Base-by-base conservation (phyloP, 78 protist genomes). In the Isochrysis galbana region DNA sequence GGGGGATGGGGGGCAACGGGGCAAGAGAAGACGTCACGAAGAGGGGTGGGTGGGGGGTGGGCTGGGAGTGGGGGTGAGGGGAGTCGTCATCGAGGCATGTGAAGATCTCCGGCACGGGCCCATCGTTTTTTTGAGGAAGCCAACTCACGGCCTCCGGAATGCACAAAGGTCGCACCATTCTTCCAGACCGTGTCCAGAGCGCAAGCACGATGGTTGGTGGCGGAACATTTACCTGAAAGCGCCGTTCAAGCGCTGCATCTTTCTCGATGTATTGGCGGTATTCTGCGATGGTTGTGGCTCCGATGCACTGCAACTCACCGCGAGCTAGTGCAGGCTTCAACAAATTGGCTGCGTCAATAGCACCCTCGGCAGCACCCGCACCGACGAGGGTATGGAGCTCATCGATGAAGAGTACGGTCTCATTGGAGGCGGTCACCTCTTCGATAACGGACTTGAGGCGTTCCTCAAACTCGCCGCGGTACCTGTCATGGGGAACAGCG, bases 301-400 rank as follows among this genome's bases (percentile, higher is more conserved):
- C 89, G 69, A 98, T 97, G 93, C 98, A 96, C 55, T 80, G 91
- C 48, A 99, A 95, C 91, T 97, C 97, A 78, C 99, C 99, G 34
- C 99, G 96, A 1, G 99, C 99, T 19, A 99, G 97, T 94, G 96
- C 91, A 21, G 99, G 99, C 91, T 99, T 99, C 89, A 99, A 93
- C 45, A 99, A 89, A 80, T 99, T 98, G 72, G 99, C 98, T 0
- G 99, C 99, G 91, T 98, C 99, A 98, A 98, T 98, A 2, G 98
- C 94, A 34, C 99, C 99, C 41, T 97, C 98, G 17, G 97, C 91
- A 90, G 95, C 94, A 61, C 89, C 99, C 0, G 98, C 99, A 69
- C 99, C 99, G 70, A 98, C 86, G 26, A 98, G 97, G 72, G 90
- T 86, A 93, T 98, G 99, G 41, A 98, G 88, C 91, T 98, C 99